Evolutionary conservation across 1,284 basidiomycete genomes (phyloP).

Genomic region (Lentinus polychrous): DNA sequence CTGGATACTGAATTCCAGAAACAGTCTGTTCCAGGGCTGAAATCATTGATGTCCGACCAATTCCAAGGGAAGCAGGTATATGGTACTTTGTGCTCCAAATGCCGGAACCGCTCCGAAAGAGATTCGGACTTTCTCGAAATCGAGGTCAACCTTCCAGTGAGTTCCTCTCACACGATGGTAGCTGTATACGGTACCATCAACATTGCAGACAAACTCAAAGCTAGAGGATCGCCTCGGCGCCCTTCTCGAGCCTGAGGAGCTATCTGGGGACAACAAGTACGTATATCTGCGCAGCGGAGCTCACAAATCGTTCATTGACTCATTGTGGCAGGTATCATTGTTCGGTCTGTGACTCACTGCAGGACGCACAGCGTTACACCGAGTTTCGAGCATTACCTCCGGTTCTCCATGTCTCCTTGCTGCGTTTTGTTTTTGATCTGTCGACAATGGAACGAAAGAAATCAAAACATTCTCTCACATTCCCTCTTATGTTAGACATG

Average conservation of each 20-base stretch:
- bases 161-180: slow-evolving; percentile 7
- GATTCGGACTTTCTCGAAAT: slow-evolving; percentile 74
- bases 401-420: slow-evolving; percentile 81
- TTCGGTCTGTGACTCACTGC: slow-evolving; percentile 58
- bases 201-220: slow-evolving; percentile 53
- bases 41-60: slow-evolving; percentile 64
- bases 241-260: slow-evolving; percentile 58
- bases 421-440: slow-evolving; percentile 86
- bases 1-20: slow-evolving; percentile 81
- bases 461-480: slow-evolving; percentile 70
- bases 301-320: slow-evolving; percentile 1
- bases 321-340: slow-evolving; percentile 62
- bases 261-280: slow-evolving; percentile 79
- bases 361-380: slow-evolving; percentile 73
- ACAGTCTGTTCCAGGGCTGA: slow-evolving; percentile 53
- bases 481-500: slow-evolving; percentile 75
- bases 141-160: slow-evolving; percentile 75
- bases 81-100: slow-evolving; percentile 68
- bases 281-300: slow-evolving; percentile 10
- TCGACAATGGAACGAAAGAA: slow-evolving; percentile 75
- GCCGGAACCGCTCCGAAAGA: slow-evolving; percentile 61
- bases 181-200: background rate
- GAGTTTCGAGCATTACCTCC: slow-evolving; percentile 69
- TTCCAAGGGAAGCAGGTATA: slow-evolving; percentile 84
- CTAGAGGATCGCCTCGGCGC: slow-evolving; percentile 65